Evolutionary conservation across 805 yeast genomes (phyloP), one percentile per base, ranked within the genome.

Genomic region (Maudiozyma barnettii): DNA sequence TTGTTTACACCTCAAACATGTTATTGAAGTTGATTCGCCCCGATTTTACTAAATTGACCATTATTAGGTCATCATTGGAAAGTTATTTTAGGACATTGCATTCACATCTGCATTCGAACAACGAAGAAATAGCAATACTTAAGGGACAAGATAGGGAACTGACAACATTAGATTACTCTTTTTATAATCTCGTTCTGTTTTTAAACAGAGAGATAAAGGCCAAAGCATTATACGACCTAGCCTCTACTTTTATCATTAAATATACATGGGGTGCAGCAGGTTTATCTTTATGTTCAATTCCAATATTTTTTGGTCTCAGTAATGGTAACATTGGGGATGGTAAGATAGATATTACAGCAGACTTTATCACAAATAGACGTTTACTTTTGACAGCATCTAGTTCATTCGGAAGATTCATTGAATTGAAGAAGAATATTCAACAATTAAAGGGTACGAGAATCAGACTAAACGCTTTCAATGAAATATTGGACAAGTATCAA

Each of bases 231-330:
- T 91, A 89, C 65, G 89, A 89, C 59, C 77, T 86, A 54, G 84
- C 91, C 1, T 93, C 91, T 54, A 86, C 84, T 44, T 90, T 89
- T 57, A 80, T 88, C 46, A 90, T 90, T 51, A 90, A 90, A 67
- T 90, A 90, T 66, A 78, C 88, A 43, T 84, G 96, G 90, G 98
- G 98, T 51, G 98, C 96, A 2, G 87, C 93, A 30, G 98, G 98
- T 10, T 73, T 90, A 50, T 77, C 82, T 1, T 72, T 90, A 43
- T 90, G 97, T 66, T 81, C 96, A 2, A 79, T 90, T 3, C 97
- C 98, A 5, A 84, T 89, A 2, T 90, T 90, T 61, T 76, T 80
- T 58, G 59, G 65, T 42, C 78, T 79, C 31, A 54, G 50, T 8
- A 42, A 54, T 14, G 48, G 41, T 14, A 48, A 54, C n/a, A 46